Conservation (phyloP, 1,284 basidiomycete species). For the Pseudozyma hubeiensis region DNA sequence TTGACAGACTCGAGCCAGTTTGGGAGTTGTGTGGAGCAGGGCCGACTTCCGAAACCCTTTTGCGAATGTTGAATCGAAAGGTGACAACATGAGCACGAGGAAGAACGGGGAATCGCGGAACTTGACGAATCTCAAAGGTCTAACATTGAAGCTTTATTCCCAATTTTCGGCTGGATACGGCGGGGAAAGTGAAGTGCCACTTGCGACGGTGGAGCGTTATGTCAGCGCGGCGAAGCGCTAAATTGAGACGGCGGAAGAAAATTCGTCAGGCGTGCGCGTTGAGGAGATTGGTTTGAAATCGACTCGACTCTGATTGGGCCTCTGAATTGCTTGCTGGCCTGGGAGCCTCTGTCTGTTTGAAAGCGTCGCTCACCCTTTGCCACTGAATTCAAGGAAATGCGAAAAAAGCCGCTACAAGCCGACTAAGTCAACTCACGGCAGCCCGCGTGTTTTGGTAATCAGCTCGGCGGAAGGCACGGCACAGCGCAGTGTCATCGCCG, state of each 20-base stretch:
- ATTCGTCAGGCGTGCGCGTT: background rate
- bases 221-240: conserved; percentile 17
- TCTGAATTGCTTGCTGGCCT: conserved; percentile 1
- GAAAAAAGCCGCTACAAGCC: conserved; percentile 39
- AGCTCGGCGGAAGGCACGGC: conserved; percentile 4
- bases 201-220: conserved; percentile 22
- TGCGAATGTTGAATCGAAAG: background rate
- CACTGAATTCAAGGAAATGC: background rate
- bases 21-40: background rate
- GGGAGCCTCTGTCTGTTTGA: background rate
- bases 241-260: conserved; percentile 12
- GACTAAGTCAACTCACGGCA: conserved; percentile 6
- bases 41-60: conserved; percentile 10
- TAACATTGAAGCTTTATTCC: conserved; percentile 5
- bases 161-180: conserved; percentile 25
- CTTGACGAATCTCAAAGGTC: background rate
- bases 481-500: conserved; percentile 1
- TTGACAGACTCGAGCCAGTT: background rate
- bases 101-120: too few species aligned
- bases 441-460: conserved; percentile 43
- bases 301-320: conserved; percentile 26
- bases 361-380: background rate
- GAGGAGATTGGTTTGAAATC: conserved; percentile 22
- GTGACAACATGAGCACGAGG: too few species aligned
- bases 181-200: conserved; percentile 14